Percentiles rank a stretch among this genome's conserved stretches.
phyloP scores from a whole-genome alignment of 768 basidiomycete genomes.

The Lactifluus hygrophoroides region DNA sequence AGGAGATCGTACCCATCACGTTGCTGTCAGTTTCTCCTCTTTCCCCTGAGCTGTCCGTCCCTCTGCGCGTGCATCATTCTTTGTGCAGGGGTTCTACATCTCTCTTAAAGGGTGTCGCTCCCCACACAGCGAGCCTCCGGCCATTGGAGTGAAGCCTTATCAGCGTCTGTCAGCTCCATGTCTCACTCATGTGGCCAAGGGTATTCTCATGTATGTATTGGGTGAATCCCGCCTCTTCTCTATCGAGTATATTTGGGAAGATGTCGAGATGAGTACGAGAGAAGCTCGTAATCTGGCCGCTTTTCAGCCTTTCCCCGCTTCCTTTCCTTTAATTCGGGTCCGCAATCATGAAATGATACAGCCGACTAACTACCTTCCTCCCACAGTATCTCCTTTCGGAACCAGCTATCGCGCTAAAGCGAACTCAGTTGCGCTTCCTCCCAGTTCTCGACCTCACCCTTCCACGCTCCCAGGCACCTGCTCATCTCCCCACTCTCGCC shows the following conservation, averaged over 20 bases:
- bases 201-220: too few species aligned
- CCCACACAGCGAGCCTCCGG: neutral
- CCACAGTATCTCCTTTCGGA: conserved; percentile 19
- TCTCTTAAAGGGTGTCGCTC: neutral
- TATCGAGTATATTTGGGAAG: too few species aligned
- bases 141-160: neutral
- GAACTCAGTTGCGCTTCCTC: conserved; percentile 21
- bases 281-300: neutral
- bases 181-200: neutral
- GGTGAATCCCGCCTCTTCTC: too few species aligned
- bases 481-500: conserved; percentile 25
- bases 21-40: conserved; percentile 39
- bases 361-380: neutral
- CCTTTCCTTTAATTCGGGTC: neutral
- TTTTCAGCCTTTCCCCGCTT: neutral
- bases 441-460: conserved; percentile 17
- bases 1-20: conserved; percentile 57
- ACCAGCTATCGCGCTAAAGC: conserved; percentile 25
- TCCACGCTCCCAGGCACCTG: conserved; percentile 4
- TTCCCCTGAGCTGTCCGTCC: neutral
- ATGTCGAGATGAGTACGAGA: neutral
- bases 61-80: neutral
- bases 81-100: neutral
- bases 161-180: neutral
- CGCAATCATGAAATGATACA: neutral